A percentile compares a stretch with the other conserved stretches of the same genome.
These are phyloP conservation scores for Fraxinus albicans DNA, from an alignment of 305 asterid species.

Conservation along the genomic window DNA sequence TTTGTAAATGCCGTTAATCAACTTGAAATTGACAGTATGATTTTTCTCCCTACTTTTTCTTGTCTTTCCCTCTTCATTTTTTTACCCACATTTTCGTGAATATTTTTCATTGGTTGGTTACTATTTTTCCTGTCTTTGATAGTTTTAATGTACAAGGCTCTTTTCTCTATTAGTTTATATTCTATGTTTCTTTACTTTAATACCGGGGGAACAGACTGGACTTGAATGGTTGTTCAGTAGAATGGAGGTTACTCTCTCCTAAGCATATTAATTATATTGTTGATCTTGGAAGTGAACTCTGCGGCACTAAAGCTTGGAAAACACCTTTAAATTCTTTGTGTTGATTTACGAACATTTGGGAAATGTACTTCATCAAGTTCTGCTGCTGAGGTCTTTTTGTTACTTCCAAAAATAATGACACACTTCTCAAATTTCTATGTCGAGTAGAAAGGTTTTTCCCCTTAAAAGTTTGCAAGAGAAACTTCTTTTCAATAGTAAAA, in stretches of 20 bases:
- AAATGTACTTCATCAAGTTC: background rate
- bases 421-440: background rate
- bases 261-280: background rate
- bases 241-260: background rate
- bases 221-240: background rate
- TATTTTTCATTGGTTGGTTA: background rate
- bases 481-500: background rate
- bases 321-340: background rate
- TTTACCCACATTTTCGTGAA: background rate
- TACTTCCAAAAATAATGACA: background rate
- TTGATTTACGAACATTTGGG: background rate
- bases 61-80: background rate
- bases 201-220: background rate
- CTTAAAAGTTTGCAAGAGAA: background rate
- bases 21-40: slow-evolving; percentile 54
- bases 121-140: background rate
- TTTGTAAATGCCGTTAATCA: slow-evolving; percentile 56
- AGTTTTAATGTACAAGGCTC: background rate
- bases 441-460: background rate
- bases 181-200: background rate
- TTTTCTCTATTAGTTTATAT: background rate
- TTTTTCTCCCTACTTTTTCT: background rate
- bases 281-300: background rate
- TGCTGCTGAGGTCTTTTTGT: background rate
- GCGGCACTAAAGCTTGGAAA: background rate